phyloP scores from a whole-genome alignment of 1,139 yeast genomes.

The Chernovozyma aurita region DNA sequence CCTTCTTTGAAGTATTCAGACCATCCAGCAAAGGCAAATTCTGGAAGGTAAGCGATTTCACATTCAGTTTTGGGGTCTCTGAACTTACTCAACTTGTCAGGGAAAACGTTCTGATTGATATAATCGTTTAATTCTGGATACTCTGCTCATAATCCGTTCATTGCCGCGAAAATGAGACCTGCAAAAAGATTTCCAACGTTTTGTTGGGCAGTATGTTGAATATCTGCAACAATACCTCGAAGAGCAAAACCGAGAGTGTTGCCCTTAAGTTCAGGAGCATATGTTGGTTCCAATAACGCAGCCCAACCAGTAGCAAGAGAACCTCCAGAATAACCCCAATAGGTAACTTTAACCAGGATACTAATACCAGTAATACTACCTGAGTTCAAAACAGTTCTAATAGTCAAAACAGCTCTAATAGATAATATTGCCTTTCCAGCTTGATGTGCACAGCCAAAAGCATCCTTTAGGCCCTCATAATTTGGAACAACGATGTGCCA shows the following conservation, averaged over 20 bases:
- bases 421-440: conserved; percentile 12
- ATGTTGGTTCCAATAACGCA: conserved; percentile 23
- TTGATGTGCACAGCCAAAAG: conserved; percentile 9
- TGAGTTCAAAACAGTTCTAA: conserved; percentile 25
- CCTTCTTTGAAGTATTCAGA: too few relatives aligned
- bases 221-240: conserved; percentile 18
- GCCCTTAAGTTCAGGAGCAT: conserved; percentile 18
- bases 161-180: conserved; percentile 18
- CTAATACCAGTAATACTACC: conserved; percentile 24
- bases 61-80: too few relatives aligned
- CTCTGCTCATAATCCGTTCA: conserved; percentile 15
- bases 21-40: too few relatives aligned
- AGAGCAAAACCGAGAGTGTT: conserved; percentile 15
- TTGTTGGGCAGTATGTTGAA: conserved; percentile 16
- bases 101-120: too few relatives aligned
- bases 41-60: too few relatives aligned
- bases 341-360: conserved; percentile 21
- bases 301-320: conserved; percentile 37
- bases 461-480: conserved; percentile 11
- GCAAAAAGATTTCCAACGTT: conserved; percentile 19
- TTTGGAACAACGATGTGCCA: conserved; percentile 12
- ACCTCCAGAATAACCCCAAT: conserved; percentile 43
- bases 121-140: conserved; percentile 8
- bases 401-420: conserved; percentile 9
- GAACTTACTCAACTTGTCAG: too few relatives aligned